phyloP scores from a whole-genome alignment of 805 yeast species.

The Ogataea saltuana region DNA sequence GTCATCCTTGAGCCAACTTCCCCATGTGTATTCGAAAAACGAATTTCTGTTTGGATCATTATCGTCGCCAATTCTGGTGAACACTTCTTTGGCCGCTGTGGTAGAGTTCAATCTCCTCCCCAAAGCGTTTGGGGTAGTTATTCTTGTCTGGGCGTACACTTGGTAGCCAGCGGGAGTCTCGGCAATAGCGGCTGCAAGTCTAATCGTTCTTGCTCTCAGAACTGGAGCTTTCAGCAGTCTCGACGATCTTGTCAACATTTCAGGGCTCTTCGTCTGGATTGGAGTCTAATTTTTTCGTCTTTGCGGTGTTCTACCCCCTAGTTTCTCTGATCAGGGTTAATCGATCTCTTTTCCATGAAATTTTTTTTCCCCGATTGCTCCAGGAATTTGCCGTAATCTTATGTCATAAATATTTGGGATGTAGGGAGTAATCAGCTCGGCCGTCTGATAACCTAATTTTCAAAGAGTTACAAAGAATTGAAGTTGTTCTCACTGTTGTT shows the following conservation, averaged over 20 bases:
- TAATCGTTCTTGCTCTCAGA: background rate
- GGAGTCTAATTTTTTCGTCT: background rate
- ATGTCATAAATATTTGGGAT: background rate
- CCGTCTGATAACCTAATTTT: background rate
- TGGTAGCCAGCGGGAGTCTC: background rate
- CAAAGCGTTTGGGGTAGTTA: no score
- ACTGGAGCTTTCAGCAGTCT: background rate
- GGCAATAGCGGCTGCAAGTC: background rate
- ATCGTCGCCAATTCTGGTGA: constrained; percentile 59
- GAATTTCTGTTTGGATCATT: constrained; percentile 66
- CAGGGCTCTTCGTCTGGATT: background rate
- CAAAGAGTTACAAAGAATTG: no score
- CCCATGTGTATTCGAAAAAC: constrained; percentile 91
- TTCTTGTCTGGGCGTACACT: background rate
- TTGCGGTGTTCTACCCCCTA: background rate
- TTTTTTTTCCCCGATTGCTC: background rate
- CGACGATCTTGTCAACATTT: constrained; percentile 1
- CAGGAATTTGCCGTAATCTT: constrained; percentile 1
- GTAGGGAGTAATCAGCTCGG: background rate
- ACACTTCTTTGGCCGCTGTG: constrained; percentile 35
- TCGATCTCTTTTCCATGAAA: background rate
- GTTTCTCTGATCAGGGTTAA: background rate
- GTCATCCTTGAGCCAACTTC: constrained; percentile 89
- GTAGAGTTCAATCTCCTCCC: constrained; percentile 5
- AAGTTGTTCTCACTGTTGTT: background rate